These are phyloP conservation scores for Carex kokanica DNA, from an alignment of 176 grass and related monocot genomes.

Conservation along the genomic window DNA sequence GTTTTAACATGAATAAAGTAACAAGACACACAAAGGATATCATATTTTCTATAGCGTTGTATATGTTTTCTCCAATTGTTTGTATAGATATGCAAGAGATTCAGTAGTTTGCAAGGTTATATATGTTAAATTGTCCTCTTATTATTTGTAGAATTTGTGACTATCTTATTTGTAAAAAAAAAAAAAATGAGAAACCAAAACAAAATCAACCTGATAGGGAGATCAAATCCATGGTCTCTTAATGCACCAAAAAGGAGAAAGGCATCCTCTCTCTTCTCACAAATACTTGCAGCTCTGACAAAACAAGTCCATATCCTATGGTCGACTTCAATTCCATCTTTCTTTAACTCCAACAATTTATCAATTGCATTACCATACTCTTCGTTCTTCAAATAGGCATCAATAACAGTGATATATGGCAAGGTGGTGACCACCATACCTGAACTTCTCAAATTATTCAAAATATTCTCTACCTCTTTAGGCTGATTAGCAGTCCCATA, in stretches of 20 bases:
- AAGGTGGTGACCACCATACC: constrained; percentile 59
- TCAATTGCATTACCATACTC: constrained; percentile 64
- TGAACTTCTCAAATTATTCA: constrained; percentile 69
- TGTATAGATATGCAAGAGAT: background rate
- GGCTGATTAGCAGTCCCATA: constrained; percentile 73
- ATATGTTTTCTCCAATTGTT: background rate
- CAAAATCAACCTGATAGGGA: constrained; percentile 67
- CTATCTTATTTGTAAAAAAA: background rate
- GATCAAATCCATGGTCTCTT: constrained; percentile 71
- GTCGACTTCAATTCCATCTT: constrained; percentile 73
- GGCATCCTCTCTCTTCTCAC: constrained; percentile 57
- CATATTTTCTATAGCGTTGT: constrained; percentile 13
- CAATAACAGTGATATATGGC: constrained; percentile 82
- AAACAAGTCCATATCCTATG: constrained; percentile 97
- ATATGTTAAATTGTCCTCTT: background rate
- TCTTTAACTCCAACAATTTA: constrained; percentile 72
- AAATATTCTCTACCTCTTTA: constrained; percentile 72
- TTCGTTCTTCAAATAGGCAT: constrained; percentile 83
- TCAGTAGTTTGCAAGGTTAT: background rate
- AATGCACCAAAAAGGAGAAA: constrained; percentile 70
- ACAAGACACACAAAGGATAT: background rate
- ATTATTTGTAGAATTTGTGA: background rate
- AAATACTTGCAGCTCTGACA: constrained; percentile 89
- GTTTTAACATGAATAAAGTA: background rate
- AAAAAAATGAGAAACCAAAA: constrained; percentile 5